These are phyloP conservation scores for Lipomyces starkeyi DNA, from an alignment of 805 yeast genomes.

Conservation along the genomic window DNA sequence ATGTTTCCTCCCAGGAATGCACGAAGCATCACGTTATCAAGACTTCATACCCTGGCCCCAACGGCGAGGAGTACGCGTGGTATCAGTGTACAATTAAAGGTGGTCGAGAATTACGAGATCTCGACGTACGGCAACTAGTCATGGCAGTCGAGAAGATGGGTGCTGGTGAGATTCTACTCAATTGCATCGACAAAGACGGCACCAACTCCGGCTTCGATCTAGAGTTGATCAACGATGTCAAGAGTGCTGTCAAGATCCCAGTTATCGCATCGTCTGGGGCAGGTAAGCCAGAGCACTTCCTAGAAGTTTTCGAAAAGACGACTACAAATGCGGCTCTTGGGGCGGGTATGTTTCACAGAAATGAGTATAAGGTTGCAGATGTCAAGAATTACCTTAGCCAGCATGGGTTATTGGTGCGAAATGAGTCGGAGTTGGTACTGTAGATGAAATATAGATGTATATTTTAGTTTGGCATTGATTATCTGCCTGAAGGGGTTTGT, in stretches of 20 bases:
- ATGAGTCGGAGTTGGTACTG: conserved; percentile 29
- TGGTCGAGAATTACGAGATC: conserved; percentile 86
- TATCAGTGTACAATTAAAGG: conserved; percentile 97
- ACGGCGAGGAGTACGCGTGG: conserved; percentile 88
- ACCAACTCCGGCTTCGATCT: conserved; percentile 92
- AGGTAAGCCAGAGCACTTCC: conserved; percentile 89
- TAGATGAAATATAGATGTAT: conserved; percentile 3
- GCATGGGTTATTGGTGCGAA: conserved; percentile 74
- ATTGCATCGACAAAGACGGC: conserved; percentile 97
- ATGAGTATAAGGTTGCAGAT: conserved; percentile 84
- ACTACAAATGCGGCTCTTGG: conserved; percentile 96
- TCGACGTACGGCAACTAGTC: conserved; percentile 91
- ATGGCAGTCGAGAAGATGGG: conserved; percentile 90
- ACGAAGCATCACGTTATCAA: conserved; percentile 68
- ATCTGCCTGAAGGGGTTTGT: not conserved
- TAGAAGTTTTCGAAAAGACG: conserved; percentile 82
- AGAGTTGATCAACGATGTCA: conserved; percentile 80
- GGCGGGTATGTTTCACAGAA: conserved; percentile 98
- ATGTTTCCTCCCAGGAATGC: conserved; percentile 65
- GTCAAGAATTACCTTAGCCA: conserved; percentile 72
- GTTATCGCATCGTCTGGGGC: conserved; percentile 99
- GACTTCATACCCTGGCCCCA: conserved; percentile 76
- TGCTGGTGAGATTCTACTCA: conserved; percentile 92
- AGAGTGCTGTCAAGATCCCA: conserved; percentile 78
- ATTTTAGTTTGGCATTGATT: not conserved